A percentile compares a stretch with the other conserved stretches of the same genome.
These are phyloP conservation scores for Zygotorulaspora sp. DNA, from an alignment of 805 yeast species.

Conservation along the genomic window DNA sequence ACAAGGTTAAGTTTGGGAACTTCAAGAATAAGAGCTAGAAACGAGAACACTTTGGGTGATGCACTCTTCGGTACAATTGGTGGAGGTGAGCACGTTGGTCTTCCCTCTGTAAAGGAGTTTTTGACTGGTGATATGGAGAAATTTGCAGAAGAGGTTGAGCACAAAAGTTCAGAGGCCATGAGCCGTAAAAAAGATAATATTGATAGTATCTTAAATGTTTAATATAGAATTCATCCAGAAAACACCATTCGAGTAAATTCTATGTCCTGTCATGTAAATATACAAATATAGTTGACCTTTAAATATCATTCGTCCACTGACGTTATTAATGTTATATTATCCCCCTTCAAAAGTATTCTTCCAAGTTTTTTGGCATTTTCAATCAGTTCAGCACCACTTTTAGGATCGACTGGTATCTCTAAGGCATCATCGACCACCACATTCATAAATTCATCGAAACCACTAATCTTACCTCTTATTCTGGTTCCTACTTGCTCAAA, in stretches of 20 bases:
- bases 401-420: slow-evolving; percentile 57
- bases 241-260: slow-evolving; percentile 1
- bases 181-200: slow-evolving; percentile 13
- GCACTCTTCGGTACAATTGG: slow-evolving; percentile 38
- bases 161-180: slow-evolving; percentile 13
- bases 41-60: slow-evolving; percentile 31
- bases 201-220: slow-evolving; percentile 16
- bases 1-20: slow-evolving; percentile 19
- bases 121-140: slow-evolving; percentile 32
- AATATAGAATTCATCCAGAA: slow-evolving; percentile 1
- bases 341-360: slow-evolving; percentile 82
- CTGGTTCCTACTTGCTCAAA: slow-evolving; percentile 76
- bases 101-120: slow-evolving; percentile 36
- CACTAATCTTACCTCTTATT: slow-evolving; percentile 78
- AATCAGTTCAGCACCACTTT: slow-evolving; percentile 28
- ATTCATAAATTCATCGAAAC: slow-evolving; percentile 98
- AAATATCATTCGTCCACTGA: slow-evolving; percentile 12
- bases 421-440: slow-evolving; percentile 55
- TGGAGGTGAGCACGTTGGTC: slow-evolving; percentile 32
- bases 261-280: slow-evolving; percentile 9
- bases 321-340: slow-evolving; percentile 76
- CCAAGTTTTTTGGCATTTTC: slow-evolving; percentile 50
- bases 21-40: slow-evolving; percentile 20
- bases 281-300: slow-evolving; percentile 3
- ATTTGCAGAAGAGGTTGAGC: slow-evolving; percentile 27